Evolutionary conservation across 805 yeast genomes (phyloP), one percentile per base, ranked within the genome.

Genomic region (Saccharomycopsis fermentans): DNA sequence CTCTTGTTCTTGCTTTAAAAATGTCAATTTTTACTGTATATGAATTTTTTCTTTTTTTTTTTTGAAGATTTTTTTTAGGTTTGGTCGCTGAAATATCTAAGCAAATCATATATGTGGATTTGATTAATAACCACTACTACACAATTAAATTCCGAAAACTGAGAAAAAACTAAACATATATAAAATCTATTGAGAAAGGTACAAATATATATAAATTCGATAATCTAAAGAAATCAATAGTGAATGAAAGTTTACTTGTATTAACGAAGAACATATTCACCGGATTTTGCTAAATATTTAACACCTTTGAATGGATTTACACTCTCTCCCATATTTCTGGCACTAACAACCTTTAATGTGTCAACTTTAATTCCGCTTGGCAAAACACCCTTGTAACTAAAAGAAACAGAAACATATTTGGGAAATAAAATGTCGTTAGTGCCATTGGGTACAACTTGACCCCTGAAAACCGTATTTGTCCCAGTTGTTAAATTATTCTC

Each of bases 281-380:
- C 87, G 0, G 87, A 77, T 57, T 72, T 71, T 5, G 96, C 83
- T 11, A 80, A 73, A 67, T 91, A 91, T 67, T 90, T 87, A 21
- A 91, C 97, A 1, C 98, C 98, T 69, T 90, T 91, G 74, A 82
- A 91, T 0, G 96, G 96, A 66, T 83, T 85, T 11, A 81, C 84
- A 4, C 74, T 74, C 2, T 81, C 82, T 5, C 80, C 79, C 58
- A 82, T 65, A 0, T 92, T 90, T 63, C 73, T 74, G n/a, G 77
- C 74, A 62, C 81, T 76, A 6, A 75, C 65, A 17, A 89, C 78
- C 65, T 81, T 79, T 61, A 90, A 71, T 32, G 84, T 76, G 12
- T 81, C 84, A 1, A 90, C 86, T 64, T 80, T 81, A 48, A 87
- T 71, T 0, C 92, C 90, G 68, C 95, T 86, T 1, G 94, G 87